Base-by-base conservation (phyloP, 73 alveolate species). In the Paramecium primaurelia region DNA sequence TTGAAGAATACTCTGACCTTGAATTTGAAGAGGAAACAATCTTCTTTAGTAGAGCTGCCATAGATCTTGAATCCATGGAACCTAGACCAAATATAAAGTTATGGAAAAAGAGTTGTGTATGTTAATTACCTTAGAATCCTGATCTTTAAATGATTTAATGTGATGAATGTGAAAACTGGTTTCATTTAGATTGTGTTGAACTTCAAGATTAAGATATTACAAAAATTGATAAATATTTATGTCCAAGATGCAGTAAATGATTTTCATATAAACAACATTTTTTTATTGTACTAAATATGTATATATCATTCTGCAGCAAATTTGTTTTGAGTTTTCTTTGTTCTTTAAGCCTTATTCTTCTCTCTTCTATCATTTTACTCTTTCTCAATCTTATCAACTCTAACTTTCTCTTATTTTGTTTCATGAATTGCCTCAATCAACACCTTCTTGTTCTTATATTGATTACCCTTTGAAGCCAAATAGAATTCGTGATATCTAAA, bases 361-460 rank as follows among this genome's bases (percentile, higher is more conserved):
- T 73, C 93, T 87, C 93, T 87, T 87, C 93, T 87, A 42, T 73
- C 87, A 30, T 87, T 77, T 64, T 87, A 77, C 68, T 87, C 88
- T 36, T 73, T 64, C 45, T 73, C 86, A 40, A 87, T 64, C 77
- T 87, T 87, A 37, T 87, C 93, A 7, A 77, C 42, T 77, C 86
- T 87, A 5, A 87, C 64, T 71, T 87, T 87, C 38, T 87, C 93
- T 86, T 93, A 91, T 92, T 95, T 96, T 96, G 94, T 93, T 93
- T 95, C 95, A 95, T 98, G 99, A 97, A 98, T 97, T 86, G 99
- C 98, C 94, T 98, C 99, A 92, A 97, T 94, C 94, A 98, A 85
- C 95, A 97, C 99, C 51, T 95, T 95, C 99, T 98, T 98, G 95
- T 96, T 97, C 98, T 96, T 97, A 98, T 93, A 98, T 90, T 92